A percentile compares a stretch with the other conserved stretches of the same genome.
These are phyloP conservation scores for Gamsiella multidivaricata DNA, from an alignment of 192 early-diverging fungal species.

Conservation along the genomic window DNA sequence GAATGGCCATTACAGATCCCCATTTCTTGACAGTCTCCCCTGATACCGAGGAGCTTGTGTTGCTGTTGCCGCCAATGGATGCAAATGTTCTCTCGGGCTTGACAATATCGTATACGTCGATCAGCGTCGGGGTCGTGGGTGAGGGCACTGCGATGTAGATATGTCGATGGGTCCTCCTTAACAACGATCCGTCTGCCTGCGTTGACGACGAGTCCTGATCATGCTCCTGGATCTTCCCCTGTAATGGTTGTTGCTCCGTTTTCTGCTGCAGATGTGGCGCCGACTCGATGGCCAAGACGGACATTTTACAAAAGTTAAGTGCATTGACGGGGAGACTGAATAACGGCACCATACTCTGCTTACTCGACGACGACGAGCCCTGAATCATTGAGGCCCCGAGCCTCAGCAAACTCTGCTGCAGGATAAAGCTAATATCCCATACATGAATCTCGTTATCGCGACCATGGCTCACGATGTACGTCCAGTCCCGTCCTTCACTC, in stretches of 20 bases:
- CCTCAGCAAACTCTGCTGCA: conserved; percentile 10
- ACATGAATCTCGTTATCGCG: conserved; percentile 54
- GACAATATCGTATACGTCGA: conserved; percentile 47
- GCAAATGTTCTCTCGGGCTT: conserved; percentile 47
- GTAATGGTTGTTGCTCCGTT: not conserved
- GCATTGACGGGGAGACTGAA: conserved; percentile 52
- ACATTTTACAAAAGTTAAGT: conserved; percentile 55
- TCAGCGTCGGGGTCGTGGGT: conserved; percentile 10
- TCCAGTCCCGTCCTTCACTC: not conserved
- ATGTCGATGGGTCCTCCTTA: conserved; percentile 11
- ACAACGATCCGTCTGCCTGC: not conserved
- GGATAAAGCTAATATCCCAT: conserved; percentile 43
- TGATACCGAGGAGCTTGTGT: not conserved
- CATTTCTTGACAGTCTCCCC: conserved; percentile 22
- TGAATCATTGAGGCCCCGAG: not conserved
- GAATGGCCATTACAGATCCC: conserved; percentile 45
- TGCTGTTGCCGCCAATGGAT: conserved; percentile 6
- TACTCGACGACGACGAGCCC: not conserved
- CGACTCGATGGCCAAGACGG: conserved; percentile 20
- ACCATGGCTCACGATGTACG: conserved; percentile 50
- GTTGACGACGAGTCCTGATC: not conserved
- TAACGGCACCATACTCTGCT: not conserved
- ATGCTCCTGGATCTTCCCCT: not conserved
- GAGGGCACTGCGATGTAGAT: conserved; percentile 47
- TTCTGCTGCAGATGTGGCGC: not conserved